Evolutionary conservation across 2,329 filamentous ascomycete genomes (phyloP).

Genomic region (Aspergillus intermedius): DNA sequence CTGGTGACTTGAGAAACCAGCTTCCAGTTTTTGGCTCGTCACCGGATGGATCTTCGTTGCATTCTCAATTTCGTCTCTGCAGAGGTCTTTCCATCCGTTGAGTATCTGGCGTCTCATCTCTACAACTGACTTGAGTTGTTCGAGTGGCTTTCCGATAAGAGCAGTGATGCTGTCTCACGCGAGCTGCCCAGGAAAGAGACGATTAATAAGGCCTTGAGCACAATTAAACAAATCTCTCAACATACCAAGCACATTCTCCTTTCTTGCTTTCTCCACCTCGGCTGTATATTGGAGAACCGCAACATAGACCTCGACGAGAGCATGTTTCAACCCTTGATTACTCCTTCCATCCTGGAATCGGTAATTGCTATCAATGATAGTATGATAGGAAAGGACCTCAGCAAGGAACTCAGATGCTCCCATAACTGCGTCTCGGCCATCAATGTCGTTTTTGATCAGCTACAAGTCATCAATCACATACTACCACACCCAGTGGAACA

Average conservation of each 20-base stretch:
- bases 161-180: background rate
- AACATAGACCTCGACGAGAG: constrained; percentile 1
- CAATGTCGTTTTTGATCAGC: background rate
- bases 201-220: background rate
- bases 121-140: background rate
- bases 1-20: no score
- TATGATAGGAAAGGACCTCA: constrained; percentile 1
- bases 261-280: background rate
- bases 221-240: background rate
- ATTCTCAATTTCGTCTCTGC: no score
- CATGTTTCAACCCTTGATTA: background rate
- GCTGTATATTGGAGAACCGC: constrained; percentile 2
- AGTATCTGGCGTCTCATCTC: no score
- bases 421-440: constrained; percentile 1
- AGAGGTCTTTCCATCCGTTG: no score
- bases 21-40: no score
- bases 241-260: background rate
- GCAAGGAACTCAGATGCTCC: constrained; percentile 1
- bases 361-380: constrained; percentile 1
- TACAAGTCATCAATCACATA: no score
- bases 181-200: background rate
- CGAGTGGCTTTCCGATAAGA: background rate
- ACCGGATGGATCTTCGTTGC: no score
- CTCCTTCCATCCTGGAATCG: background rate
- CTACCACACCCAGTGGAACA: no score